phyloP scores from a whole-genome alignment of 768 basidiomycete species.

The Auricularia sp. region DNA sequence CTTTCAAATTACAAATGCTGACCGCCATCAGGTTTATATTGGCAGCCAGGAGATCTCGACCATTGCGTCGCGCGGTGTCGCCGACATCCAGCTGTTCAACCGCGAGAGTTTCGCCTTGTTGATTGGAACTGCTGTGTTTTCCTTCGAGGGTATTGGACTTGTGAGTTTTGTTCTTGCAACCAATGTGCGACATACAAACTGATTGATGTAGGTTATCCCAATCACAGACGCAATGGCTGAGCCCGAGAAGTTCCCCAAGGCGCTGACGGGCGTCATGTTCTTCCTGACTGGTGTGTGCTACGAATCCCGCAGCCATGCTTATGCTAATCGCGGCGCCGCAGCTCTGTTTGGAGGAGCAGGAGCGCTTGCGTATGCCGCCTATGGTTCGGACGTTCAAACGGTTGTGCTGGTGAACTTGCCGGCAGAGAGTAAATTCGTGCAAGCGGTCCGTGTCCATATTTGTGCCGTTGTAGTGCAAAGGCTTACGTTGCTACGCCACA shows the following conservation, averaged over 20 bases:
- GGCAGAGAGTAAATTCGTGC: slow-evolving; percentile 71
- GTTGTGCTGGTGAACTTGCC: slow-evolving; percentile 94
- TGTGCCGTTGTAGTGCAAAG: too few species aligned
- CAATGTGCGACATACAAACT: slow-evolving; percentile 11
- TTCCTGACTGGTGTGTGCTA: slow-evolving; percentile 51
- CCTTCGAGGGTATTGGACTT: slow-evolving; percentile 95
- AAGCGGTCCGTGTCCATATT: slow-evolving; percentile 47
- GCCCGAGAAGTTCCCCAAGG: slow-evolving; percentile 84
- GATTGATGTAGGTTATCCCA: slow-evolving; percentile 51
- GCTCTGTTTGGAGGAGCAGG: slow-evolving; percentile 86
- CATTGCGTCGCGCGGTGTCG: slow-evolving; percentile 58
- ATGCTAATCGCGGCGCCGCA: slow-evolving; percentile 14
- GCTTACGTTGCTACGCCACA: slow-evolving; percentile 12
- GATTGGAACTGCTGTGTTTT: slow-evolving; percentile 95
- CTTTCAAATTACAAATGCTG: neutral
- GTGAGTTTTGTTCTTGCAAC: slow-evolving; percentile 22
- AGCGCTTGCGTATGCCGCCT: slow-evolving; percentile 76
- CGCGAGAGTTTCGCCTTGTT: slow-evolving; percentile 80
- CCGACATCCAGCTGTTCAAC: slow-evolving; percentile 81
- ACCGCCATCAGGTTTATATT: slow-evolving; percentile 44
- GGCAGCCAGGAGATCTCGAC: slow-evolving; percentile 74
- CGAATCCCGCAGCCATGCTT: neutral
- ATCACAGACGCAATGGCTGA: slow-evolving; percentile 96
- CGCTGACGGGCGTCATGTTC: slow-evolving; percentile 86
- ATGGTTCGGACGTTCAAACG: slow-evolving; percentile 78